Conservation (phyloP, 352 stramenopile genomes). For the Plasmopara halstedii region DNA sequence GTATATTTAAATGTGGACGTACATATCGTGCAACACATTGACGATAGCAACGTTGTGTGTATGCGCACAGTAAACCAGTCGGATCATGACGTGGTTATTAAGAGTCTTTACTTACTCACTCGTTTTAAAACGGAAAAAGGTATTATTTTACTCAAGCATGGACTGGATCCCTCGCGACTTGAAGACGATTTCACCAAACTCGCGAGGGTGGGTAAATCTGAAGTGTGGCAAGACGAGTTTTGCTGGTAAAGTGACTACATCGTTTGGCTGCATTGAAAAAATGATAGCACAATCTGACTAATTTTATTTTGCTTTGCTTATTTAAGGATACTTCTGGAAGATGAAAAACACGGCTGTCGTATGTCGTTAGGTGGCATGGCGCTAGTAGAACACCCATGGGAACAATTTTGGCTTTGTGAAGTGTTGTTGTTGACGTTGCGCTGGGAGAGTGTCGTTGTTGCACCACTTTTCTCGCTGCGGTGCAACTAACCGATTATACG, state of each 20-base stretch:
- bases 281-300: background rate
- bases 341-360: slow-evolving; percentile 25
- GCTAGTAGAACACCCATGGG: slow-evolving; percentile 26
- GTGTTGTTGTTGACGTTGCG: slow-evolving; percentile 38
- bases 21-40: slow-evolving; percentile 31
- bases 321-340: slow-evolving; percentile 32
- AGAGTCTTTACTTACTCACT: slow-evolving; percentile 37
- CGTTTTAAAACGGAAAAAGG: slow-evolving; percentile 40
- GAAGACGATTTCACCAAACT: slow-evolving; percentile 32
- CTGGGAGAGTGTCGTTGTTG: slow-evolving; percentile 35
- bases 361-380: slow-evolving; percentile 32
- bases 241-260: slow-evolving; percentile 18
- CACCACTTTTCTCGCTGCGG: slow-evolving; percentile 34
- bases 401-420: slow-evolving; percentile 45
- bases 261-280: background rate
- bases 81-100: slow-evolving; percentile 32
- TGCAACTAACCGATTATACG: too few species aligned
- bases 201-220: slow-evolving; percentile 29
- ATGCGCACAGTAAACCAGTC: slow-evolving; percentile 34
- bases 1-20: slow-evolving; percentile 33
- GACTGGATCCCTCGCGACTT: slow-evolving; percentile 28
- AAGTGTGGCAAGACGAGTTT: slow-evolving; percentile 36
- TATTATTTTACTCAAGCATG: slow-evolving; percentile 26
- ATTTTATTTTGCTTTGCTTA: slow-evolving; percentile 1
- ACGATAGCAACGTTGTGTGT: slow-evolving; percentile 37